Evolutionary conservation across 139 green algal genomes (phyloP).

Genomic region (Limnomonas spitsbergensis): DNA sequence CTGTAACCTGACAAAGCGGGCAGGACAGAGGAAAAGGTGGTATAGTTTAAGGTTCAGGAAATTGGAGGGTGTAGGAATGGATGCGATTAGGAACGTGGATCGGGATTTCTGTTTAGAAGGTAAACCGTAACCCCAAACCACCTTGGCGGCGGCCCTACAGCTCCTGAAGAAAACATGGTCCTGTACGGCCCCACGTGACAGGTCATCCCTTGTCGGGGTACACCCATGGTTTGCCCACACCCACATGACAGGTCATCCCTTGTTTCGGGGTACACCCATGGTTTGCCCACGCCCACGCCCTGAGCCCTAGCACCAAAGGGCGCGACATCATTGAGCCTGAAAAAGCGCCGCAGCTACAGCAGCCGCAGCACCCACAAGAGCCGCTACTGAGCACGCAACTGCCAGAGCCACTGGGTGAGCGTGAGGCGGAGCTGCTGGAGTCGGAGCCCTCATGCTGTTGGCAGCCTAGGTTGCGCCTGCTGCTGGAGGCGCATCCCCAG

Average conservation of each 20-base stretch:
- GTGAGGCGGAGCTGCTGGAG: not conserved
- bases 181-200: not conserved
- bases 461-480: conserved; percentile 24
- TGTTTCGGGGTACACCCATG: conserved; percentile 57
- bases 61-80: not conserved
- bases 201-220: not conserved
- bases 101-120: too few relatives aligned
- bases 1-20: too few relatives aligned
- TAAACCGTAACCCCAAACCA: not conserved
- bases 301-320: not conserved
- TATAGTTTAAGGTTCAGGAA: too few relatives aligned
- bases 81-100: too few relatives aligned
- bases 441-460: not conserved
- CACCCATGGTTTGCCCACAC: not conserved
- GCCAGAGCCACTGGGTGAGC: too few relatives aligned
- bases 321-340: not conserved
- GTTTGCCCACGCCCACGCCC: conserved; percentile 39
- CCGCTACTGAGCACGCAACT: too few relatives aligned
- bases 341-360: not conserved
- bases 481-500: conserved; percentile 19
- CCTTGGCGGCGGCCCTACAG: not conserved
- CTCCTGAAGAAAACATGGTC: not conserved
- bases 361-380: too few relatives aligned
- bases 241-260: conserved; percentile 34
- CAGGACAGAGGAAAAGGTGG: too few relatives aligned